phyloP scores from a whole-genome alignment of 352 stramenopile genomes.

The Globisporangium abappressorium region DNA sequence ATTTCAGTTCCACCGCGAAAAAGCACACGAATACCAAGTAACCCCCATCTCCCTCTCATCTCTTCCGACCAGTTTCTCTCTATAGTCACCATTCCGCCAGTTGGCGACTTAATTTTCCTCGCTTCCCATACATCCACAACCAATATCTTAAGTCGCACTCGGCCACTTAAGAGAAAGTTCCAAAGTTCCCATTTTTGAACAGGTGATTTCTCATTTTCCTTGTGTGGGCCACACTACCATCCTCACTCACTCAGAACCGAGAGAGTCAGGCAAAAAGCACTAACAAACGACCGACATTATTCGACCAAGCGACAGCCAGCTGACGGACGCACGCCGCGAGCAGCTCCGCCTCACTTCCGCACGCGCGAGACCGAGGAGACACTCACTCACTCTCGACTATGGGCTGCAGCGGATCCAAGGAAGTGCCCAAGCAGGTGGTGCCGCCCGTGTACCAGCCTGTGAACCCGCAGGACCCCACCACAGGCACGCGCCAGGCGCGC shows the following conservation, averaged over 20 bases:
- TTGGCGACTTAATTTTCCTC: no score
- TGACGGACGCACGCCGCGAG: neutral
- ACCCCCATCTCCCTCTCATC: no score
- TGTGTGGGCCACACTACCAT: neutral
- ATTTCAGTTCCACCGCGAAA: no score
- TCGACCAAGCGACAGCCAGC: slow-evolving; percentile 10
- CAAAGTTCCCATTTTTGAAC: neutral
- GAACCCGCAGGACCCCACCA: slow-evolving; percentile 8
- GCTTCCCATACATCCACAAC: no score
- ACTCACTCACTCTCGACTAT: slow-evolving; percentile 1
- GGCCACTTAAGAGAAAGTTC: neutral
- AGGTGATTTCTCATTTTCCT: slow-evolving; percentile 4
- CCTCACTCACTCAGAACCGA: neutral
- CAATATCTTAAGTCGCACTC: no score
- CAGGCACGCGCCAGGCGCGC: neutral
- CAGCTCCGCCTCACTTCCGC: slow-evolving; percentile 6
- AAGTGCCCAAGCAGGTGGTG: slow-evolving; percentile 3
- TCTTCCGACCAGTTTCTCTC: no score
- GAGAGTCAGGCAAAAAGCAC: slow-evolving; percentile 8
- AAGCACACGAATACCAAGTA: no score
- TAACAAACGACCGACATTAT: slow-evolving; percentile 1
- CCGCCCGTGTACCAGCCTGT: neutral
- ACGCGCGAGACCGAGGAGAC: slow-evolving; percentile 1
- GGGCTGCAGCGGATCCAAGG: slow-evolving; percentile 17
- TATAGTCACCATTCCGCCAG: no score